Evolutionary conservation across 495 filamentous ascomycete species (phyloP), one percentile per base, ranked within the genome.

Genomic region (Aspergillus campestris): DNA sequence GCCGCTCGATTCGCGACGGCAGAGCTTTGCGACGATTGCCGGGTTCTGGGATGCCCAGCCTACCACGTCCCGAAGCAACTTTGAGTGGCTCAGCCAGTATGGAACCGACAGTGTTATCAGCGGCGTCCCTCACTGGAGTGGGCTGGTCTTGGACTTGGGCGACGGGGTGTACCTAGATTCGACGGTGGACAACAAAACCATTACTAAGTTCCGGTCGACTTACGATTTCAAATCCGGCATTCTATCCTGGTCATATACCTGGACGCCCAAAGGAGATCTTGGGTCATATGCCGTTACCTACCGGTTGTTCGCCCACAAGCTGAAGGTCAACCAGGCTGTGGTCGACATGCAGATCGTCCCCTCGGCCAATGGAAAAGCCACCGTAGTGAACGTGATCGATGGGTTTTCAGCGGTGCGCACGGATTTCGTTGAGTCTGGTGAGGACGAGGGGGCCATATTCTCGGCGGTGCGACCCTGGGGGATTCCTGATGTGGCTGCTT

Each of bases 41-140:
- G 86, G 86, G 0, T 90, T 90, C 60, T 89, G 73, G 47, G 74
- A 88, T 48, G 59, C 66, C 7, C 83, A 89, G 58, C 69, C 69
- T 1, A 74, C 65, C 31, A 80, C 74, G 0, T 83, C 80, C 32
- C 71, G 74, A 3, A 80, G 77, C 7, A 90, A 90, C 56, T 88
- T 82, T 52, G 68, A 68, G 5, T 88, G 86, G 84, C 64, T 88
- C 28, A 68, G 77, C 44, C 76, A 86, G 50, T 82, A 85, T 57
- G 85, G 84, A 11, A 74, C 74, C 24, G 86, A 90, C 55, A 82
- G 76, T 46, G 79, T 83, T 14, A 87, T 89, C 51, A 79, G 76
- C 35, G 86, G 86, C 33, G 71, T 90, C 29, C 85, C 85, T 1
- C 83, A 85, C 50, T 87, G 79, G 79, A 62, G 65, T 33, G 80